Base-by-base conservation (phyloP, 1,284 basidiomycete species). In the Fomitopsis pinicola region DNA sequence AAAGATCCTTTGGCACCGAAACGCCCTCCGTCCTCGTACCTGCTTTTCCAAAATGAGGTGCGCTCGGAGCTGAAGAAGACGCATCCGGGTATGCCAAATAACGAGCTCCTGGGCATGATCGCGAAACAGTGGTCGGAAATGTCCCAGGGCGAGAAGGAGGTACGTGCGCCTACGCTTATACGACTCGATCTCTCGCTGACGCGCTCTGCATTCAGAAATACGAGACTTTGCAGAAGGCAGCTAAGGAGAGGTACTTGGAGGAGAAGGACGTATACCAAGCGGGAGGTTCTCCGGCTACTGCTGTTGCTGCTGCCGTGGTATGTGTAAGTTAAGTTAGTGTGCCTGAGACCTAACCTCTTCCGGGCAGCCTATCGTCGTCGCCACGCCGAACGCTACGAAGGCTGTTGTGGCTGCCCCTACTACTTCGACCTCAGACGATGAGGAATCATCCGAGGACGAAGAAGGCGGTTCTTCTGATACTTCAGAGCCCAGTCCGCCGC, bases 1-100 rank as follows among this genome's bases (percentile, higher is more conserved):
- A 94, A 88, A 74, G 96, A 99, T 73, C 95, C 95, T 40, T 91
- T 95, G 73, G 94, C 94, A 61, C 97, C 97, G 46, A 98, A 97
- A 77, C 88, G 95, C 17, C 95, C 97, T 30, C 85, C 95, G 22
- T 94, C 94, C 19, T 95, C 95, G 19, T 99, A 98, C 80, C 87
- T 99, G 72, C 81, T 97, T 68, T 99, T 92, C 83, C 97, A 98
- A 77, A 98, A 98, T 74, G 90, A 93, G 48, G 83, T 95, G 62
- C 89, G 95, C 69, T 85, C 87, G 64, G 78, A 84, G 65, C 80
- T 93, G 69, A 88, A 88, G 77, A 78, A 78, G 54, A 76, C 82
- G 67, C 78, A 91, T 72, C 90, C 92, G 3, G 76, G 77, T 10
- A 76, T 93, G 62, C 75, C 83, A 46, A 89, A 96, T 72, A 76